These are phyloP conservation scores for Sarcodon aspratus DNA, from an alignment of 768 basidiomycete species.

Conservation along the genomic window DNA sequence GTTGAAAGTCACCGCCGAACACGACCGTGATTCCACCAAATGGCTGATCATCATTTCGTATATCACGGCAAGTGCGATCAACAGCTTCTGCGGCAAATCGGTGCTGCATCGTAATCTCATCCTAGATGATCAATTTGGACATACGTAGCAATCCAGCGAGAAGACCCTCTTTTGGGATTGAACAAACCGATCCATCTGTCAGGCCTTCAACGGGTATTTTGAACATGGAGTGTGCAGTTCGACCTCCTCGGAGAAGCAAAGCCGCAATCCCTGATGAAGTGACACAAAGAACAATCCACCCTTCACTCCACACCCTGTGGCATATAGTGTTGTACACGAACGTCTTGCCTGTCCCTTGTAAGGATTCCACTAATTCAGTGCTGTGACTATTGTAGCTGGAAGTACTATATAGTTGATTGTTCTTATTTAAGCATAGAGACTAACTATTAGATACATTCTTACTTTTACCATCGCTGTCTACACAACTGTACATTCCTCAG, in stretches of 20 bases:
- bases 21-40: conserved; percentile 36
- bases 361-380: too few relatives aligned
- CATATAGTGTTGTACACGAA: conserved; percentile 29
- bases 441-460: too few relatives aligned
- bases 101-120: conserved; percentile 30
- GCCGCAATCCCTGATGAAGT: conserved; percentile 40
- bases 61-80: conserved; percentile 24
- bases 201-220: conserved; percentile 30
- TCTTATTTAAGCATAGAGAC: too few relatives aligned
- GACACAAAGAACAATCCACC: conserved; percentile 30
- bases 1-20: conserved; percentile 39
- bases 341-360: conserved; percentile 37
- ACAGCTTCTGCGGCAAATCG: conserved; percentile 26
- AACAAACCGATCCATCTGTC: neutral
- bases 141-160: conserved; percentile 20
- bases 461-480: too few relatives aligned
- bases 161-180: conserved; percentile 10
- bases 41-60: too few relatives aligned
- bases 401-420: too few relatives aligned
- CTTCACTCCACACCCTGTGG: conserved; percentile 13
- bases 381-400: too few relatives aligned
- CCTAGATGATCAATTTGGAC: conserved; percentile 30
- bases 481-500: too few relatives aligned
- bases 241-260: conserved; percentile 28
- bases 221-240: conserved; percentile 36